Percentiles rank a stretch among this genome's conserved stretches.
These are phyloP conservation scores for Suillus ampliporus DNA, from an alignment of 768 basidiomycete species.

Conservation along the genomic window DNA sequence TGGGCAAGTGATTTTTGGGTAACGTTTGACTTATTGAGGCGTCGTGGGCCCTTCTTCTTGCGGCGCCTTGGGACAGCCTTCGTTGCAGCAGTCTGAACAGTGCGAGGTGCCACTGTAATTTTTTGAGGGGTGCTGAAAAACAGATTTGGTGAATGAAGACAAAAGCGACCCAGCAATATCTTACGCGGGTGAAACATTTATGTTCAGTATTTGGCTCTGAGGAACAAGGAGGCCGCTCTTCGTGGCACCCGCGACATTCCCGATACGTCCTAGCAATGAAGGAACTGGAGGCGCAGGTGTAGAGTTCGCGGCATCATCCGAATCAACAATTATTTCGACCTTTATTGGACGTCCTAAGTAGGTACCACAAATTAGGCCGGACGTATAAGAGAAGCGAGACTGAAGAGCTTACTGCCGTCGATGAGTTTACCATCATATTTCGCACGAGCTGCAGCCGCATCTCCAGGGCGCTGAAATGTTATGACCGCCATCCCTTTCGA, in stretches of 20 bases:
- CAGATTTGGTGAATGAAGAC: not conserved
- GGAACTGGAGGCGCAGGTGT: constrained; percentile 34
- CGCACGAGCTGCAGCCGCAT: constrained; percentile 63
- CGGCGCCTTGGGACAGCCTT: constrained; percentile 46
- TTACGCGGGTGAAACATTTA: not conserved
- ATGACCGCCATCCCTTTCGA: constrained; percentile 86
- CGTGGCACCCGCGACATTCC: constrained; percentile 16
- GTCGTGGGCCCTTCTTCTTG: constrained; percentile 75
- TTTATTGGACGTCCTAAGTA: constrained; percentile 67
- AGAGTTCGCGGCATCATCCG: constrained; percentile 28
- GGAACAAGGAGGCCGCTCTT: constrained; percentile 13
- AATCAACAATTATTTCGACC: constrained; percentile 64
- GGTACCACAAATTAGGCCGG: not conserved
- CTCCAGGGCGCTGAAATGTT: constrained; percentile 63
- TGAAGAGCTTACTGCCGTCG: constrained; percentile 54
- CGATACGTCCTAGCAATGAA: constrained; percentile 47
- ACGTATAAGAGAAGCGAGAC: not conserved
- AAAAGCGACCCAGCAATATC: constrained; percentile 15
- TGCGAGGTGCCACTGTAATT: constrained; percentile 14
- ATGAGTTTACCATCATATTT: constrained; percentile 83
- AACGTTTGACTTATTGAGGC: constrained; percentile 59
- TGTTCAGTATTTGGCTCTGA: constrained; percentile 25
- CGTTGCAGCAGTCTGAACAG: constrained; percentile 26
- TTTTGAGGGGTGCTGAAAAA: constrained; percentile 26
- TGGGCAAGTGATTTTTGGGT: constrained; percentile 52